A percentile compares a stretch with the other conserved stretches of the same genome.
These are phyloP conservation scores for Austroboletus rostrupii DNA, from an alignment of 1,284 basidiomycete species.

Conservation along the genomic window DNA sequence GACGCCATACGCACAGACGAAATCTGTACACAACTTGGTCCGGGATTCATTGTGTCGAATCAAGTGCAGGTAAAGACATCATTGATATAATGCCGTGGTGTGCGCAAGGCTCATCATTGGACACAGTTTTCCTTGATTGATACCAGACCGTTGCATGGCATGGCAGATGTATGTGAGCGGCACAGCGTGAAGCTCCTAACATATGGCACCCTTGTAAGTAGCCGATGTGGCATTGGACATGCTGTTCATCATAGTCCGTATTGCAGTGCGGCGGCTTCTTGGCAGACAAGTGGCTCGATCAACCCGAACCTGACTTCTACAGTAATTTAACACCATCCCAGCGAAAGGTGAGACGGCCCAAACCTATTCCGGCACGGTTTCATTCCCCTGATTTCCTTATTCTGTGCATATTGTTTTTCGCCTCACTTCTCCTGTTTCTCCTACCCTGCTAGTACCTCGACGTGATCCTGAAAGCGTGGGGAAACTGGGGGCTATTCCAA, in stretches of 20 bases:
- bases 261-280: conserved; percentile 78
- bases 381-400: not conserved
- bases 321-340: conserved; percentile 67
- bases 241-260: conserved; percentile 3
- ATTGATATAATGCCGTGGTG: not conserved
- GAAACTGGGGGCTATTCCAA: conserved; percentile 73
- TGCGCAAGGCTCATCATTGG: conserved; percentile 11
- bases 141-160: conserved; percentile 68
- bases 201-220: conserved; percentile 71
- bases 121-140: conserved; percentile 76
- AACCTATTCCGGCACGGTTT: not conserved
- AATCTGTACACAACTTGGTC: conserved; percentile 68
- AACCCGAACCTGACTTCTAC: conserved; percentile 69
- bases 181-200: conserved; percentile 73
- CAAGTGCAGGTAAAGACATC: conserved; percentile 64
- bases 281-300: conserved; percentile 67
- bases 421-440: not conserved
- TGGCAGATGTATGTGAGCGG: conserved; percentile 71
- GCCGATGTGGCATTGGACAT: not conserved
- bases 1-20: conserved; percentile 71
- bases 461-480: conserved; percentile 76
- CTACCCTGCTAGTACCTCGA: conserved; percentile 62
- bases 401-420: not conserved
- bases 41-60: conserved; percentile 71
- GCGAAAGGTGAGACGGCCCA: conserved; percentile 54